Base-by-base conservation (phyloP, 169 alveolate species). In the Cryptosporidium muris region DNA sequence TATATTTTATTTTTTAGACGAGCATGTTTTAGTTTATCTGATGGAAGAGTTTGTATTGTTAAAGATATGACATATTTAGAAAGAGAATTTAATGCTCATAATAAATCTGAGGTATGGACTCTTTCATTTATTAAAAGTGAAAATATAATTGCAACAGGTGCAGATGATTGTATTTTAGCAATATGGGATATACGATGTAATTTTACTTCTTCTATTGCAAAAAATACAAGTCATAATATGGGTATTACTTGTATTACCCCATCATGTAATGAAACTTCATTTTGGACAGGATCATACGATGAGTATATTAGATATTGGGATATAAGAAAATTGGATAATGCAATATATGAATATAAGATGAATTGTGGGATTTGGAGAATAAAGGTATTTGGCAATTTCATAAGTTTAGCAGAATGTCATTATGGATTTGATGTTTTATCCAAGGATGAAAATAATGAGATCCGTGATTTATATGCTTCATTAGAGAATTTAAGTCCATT, bases 231-330 rank as follows among this genome's bases (percentile, higher is more conserved):
- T 5, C 85, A 74, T 8, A 45, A 48, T 74, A 74, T 74, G 85
- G 85, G 85, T n/a, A 68, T 74, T n/a, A 74, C 85, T 14, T 74
- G 85, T 42, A 74, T 74, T 40, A 49, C 40, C 11, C 54, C 54
- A 45, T 48, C 64, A 9, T 14, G 37, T 48, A 53, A 58, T 40
- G 2, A 12, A 5, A 40, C 38, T n/a, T 68, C 14, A 43, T 74
- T 74, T 60, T 74, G 85, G 85, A 25, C 85, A 2, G 85, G 85
- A 14, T 43, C 74, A 11, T 74, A 74, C 49, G 85, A 74, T 51
- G 85, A 74, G 34, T 58, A 54, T 11, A 58, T 74, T 16, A 5
- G 74, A 60, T 43, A 58, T 37, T 74, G 85, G 85, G 85, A 74
- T 34, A 40, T 34, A 12, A 74, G 85, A 25, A 56, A 16, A 40